Percentiles rank a stretch among this genome's conserved stretches.
Conservation (phyloP, 345 rosid genomes). For the Tarenaya hassleriana region DNA sequence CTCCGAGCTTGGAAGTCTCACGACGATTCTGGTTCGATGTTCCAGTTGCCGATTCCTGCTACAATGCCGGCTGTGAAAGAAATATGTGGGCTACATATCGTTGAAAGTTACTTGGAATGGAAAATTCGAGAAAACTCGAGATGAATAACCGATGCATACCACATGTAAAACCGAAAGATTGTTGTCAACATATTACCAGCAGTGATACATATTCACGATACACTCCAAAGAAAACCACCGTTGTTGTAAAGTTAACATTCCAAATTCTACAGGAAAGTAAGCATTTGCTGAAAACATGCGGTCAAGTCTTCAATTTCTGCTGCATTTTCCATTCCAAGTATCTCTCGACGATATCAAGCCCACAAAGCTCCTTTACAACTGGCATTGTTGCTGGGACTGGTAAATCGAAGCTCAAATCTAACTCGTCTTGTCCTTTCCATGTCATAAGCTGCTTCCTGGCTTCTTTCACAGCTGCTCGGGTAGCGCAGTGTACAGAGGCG, state of each 20-base stretch:
- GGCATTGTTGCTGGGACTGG: slow-evolving; percentile 86
- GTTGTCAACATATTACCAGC: too few relatives aligned
- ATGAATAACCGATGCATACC: too few relatives aligned
- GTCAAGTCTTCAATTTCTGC: neutral
- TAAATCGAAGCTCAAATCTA: slow-evolving; percentile 37
- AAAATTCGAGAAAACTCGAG: slow-evolving; percentile 11
- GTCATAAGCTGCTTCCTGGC: slow-evolving; percentile 53
- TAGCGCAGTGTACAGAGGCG: slow-evolving; percentile 76
- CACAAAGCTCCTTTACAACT: slow-evolving; percentile 64
- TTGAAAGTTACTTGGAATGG: slow-evolving; percentile 62
- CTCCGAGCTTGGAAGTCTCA: slow-evolving; percentile 38
- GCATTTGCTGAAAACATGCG: too few relatives aligned
- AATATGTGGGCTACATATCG: slow-evolving; percentile 59
- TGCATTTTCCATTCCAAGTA: slow-evolving; percentile 43
- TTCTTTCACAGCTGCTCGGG: slow-evolving; percentile 67
- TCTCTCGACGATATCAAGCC: slow-evolving; percentile 56
- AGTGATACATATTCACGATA: too few relatives aligned
- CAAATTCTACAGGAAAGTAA: too few relatives aligned
- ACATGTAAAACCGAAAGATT: too few relatives aligned
- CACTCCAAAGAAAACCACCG: too few relatives aligned
- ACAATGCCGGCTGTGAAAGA: slow-evolving; percentile 79
- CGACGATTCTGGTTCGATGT: slow-evolving; percentile 22
- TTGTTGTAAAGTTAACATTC: too few relatives aligned
- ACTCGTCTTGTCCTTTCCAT: slow-evolving; percentile 34
- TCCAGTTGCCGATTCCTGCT: slow-evolving; percentile 74